Conservation (phyloP, 495 filamentous ascomycete genomes). For the Pseudomonodictys pantanalensis region DNA sequence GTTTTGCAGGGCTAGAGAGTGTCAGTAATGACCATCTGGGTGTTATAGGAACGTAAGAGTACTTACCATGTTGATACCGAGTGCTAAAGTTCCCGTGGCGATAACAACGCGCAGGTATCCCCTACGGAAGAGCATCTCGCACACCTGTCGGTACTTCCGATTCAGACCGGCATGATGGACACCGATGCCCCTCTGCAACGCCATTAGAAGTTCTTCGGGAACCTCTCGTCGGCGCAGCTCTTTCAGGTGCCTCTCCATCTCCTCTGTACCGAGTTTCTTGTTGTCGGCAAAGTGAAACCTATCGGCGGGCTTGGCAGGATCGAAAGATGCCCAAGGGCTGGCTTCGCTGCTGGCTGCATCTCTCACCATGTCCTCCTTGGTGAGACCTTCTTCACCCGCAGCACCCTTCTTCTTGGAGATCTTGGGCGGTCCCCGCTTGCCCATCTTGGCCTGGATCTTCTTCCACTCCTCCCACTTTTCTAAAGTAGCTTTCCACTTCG, state of each 20-base stretch:
- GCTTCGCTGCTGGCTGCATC: constrained; percentile 55
- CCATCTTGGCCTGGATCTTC: constrained; percentile 42
- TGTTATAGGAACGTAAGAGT: neutral
- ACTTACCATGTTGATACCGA: constrained; percentile 72
- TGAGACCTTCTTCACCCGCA: constrained; percentile 46
- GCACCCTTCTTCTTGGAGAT: constrained; percentile 34
- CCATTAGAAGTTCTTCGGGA: constrained; percentile 49
- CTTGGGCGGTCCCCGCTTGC: constrained; percentile 31
- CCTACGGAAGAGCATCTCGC: constrained; percentile 71
- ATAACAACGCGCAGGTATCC: constrained; percentile 70
- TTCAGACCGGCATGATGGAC: constrained; percentile 80
- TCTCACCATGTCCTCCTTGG: constrained; percentile 52
- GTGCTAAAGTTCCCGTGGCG: constrained; percentile 70
- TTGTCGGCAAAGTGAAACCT: constrained; percentile 64
- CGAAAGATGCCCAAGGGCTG: constrained; percentile 58
- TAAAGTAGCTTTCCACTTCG: constrained; percentile 59
- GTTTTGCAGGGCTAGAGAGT: constrained; percentile 63
- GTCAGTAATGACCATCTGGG: neutral
- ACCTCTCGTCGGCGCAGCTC: constrained; percentile 49
- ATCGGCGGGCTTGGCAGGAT: constrained; percentile 60
- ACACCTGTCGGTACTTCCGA: constrained; percentile 66
- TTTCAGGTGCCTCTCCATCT: constrained; percentile 51
- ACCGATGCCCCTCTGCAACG: constrained; percentile 63
- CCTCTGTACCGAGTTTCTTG: constrained; percentile 50
- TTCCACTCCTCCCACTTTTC: constrained; percentile 52